Evolutionary conservation across 2,329 filamentous ascomycete genomes (phyloP).

Genomic region (Pseudogymnoascus sp.): DNA sequence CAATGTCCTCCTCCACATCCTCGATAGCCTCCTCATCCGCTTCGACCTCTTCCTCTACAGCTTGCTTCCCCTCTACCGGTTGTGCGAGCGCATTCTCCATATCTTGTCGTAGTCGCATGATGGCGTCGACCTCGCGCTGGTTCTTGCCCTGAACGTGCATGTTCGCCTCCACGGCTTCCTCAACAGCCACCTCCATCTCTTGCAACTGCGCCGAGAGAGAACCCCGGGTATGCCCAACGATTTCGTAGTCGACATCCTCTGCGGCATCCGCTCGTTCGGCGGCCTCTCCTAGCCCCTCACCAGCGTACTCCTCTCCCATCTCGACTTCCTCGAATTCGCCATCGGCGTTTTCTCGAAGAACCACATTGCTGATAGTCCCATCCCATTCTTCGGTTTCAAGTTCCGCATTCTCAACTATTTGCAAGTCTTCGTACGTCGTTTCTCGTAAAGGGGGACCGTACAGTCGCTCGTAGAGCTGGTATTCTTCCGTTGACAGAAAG

Average conservation of each 20-base stretch:
- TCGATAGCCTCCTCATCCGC: constrained; percentile 20
- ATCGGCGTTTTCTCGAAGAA: constrained; percentile 47
- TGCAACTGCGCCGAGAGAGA: constrained; percentile 11
- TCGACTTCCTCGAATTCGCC: constrained; percentile 56
- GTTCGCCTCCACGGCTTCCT: constrained; percentile 23
- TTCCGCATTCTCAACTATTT: constrained; percentile 26
- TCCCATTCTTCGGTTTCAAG: constrained; percentile 24
- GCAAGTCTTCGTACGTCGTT: constrained; percentile 49
- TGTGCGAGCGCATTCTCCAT: constrained; percentile 24
- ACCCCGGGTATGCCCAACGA: constrained; percentile 9
- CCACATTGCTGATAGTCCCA: constrained; percentile 29
- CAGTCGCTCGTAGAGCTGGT: constrained; percentile 65
- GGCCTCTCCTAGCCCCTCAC: constrained; percentile 25
- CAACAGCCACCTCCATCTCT: constrained; percentile 27
- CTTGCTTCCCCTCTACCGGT: constrained; percentile 22
- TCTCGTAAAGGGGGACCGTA: constrained; percentile 67
- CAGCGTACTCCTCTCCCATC: constrained; percentile 20
- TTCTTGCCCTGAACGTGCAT: constrained; percentile 24
- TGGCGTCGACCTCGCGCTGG: constrained; percentile 27
- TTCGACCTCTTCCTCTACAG: constrained; percentile 19
- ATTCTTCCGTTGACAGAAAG: constrained; percentile 62
- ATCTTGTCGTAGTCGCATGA: constrained; percentile 26
- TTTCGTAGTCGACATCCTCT: constrained; percentile 20
- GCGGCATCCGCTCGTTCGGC: constrained; percentile 27
- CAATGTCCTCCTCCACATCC: constrained; percentile 22